These are phyloP conservation scores for Aspergillus felis DNA, from an alignment of 2,329 filamentous ascomycete genomes.

Conservation along the genomic window DNA sequence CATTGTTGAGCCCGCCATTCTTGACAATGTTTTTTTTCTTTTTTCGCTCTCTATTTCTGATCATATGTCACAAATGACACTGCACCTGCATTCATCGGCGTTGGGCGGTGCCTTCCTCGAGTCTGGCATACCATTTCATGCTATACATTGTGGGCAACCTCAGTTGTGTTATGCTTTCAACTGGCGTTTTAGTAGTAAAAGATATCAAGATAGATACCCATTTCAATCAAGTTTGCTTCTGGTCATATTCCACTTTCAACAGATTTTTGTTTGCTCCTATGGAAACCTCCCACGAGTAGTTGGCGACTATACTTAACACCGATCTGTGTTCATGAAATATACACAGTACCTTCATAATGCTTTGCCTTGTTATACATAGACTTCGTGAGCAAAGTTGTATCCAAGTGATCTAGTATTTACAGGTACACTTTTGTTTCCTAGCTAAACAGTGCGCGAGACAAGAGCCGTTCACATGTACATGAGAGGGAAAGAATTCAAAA, in stretches of 20 bases:
- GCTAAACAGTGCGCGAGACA: background rate
- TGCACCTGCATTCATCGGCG: constrained; percentile 4
- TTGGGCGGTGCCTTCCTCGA: constrained; percentile 1
- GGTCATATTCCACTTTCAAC: background rate
- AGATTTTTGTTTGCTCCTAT: background rate
- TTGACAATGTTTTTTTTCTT: background rate
- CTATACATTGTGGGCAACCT: background rate
- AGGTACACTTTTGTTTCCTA: background rate
- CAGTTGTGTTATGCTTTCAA: constrained; percentile 15
- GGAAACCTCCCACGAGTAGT: background rate
- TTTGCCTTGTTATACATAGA: background rate
- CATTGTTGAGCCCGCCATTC: background rate
- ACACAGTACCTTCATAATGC: background rate
- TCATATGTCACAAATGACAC: background rate
- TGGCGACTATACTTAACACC: too few relatives aligned
- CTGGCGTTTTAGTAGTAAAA: constrained; percentile 16
- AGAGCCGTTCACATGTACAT: constrained; percentile 2
- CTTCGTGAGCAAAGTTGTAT: background rate
- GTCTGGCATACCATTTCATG: background rate
- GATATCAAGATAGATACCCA: constrained; percentile 11
- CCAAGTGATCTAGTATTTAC: background rate
- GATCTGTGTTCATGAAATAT: background rate
- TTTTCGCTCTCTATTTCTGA: background rate
- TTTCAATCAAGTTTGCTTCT: background rate
- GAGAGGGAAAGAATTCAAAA: constrained; percentile 4